Percentiles rank a stretch among this genome's conserved stretches.
These are phyloP conservation scores for Tricholoma terreum DNA, from an alignment of 768 basidiomycete genomes.

Conservation along the genomic window DNA sequence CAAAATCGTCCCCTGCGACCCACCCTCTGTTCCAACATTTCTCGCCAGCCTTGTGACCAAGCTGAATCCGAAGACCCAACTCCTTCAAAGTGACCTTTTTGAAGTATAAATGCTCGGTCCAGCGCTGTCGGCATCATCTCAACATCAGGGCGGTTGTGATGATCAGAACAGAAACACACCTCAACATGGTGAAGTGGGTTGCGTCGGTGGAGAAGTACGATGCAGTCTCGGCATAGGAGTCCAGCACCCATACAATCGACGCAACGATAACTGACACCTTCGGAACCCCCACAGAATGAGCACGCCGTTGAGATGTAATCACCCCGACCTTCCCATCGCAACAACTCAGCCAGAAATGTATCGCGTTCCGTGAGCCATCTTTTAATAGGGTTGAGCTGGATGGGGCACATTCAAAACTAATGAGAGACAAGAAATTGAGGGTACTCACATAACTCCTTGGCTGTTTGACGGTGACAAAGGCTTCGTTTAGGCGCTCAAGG, in stretches of 20 bases:
- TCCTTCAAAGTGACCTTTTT: slow-evolving; percentile 1
- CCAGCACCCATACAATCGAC: slow-evolving; percentile 1
- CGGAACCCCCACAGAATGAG: neutral
- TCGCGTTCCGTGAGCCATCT: slow-evolving; percentile 3
- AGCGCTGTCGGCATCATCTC: neutral
- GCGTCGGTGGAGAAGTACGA: neutral
- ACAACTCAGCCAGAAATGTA: slow-evolving; percentile 1
- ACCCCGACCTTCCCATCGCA: slow-evolving; percentile 4
- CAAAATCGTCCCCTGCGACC: slow-evolving; percentile 8
- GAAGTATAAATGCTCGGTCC: neutral
- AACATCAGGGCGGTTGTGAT: neutral
- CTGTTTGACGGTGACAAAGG: neutral
- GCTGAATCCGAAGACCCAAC: slow-evolving; percentile 3
- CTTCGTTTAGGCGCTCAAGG: neutral
- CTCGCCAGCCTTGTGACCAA: slow-evolving; percentile 10
- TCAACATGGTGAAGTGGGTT: slow-evolving; percentile 3
- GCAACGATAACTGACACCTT: neutral
- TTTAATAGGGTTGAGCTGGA: neutral
- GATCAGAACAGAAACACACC: neutral
- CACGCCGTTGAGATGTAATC: neutral
- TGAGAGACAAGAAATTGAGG: neutral
- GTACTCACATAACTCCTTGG: neutral
- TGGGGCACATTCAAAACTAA: neutral
- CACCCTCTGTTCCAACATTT: slow-evolving; percentile 23
- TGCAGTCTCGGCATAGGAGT: slow-evolving; percentile 2